Evolutionary conservation across 805 yeast species (phyloP).

Genomic region (Ogataea pini): DNA sequence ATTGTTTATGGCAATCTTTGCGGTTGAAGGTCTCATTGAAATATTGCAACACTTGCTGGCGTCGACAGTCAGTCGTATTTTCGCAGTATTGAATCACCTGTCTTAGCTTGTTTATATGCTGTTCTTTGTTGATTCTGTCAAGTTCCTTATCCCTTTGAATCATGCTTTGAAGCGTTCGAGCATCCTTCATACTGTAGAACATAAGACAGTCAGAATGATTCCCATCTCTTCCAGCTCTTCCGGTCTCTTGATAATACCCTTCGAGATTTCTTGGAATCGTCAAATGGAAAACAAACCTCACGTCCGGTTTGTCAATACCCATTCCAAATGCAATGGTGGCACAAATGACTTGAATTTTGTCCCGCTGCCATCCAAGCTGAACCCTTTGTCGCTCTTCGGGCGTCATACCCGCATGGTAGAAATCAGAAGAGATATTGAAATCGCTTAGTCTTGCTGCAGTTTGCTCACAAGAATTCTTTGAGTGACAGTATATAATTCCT

Average conservation of each 20-base stretch:
- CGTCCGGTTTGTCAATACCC: slow-evolving; percentile 98
- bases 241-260: slow-evolving; percentile 97
- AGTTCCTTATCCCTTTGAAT: slow-evolving; percentile 75
- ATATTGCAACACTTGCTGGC: slow-evolving; percentile 85
- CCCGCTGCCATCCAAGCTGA: slow-evolving; percentile 83
- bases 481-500: slow-evolving; percentile 93
- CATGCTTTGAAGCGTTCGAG: slow-evolving; percentile 70
- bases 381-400: slow-evolving; percentile 68
- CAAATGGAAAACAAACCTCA: slow-evolving; percentile 84
- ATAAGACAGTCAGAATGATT: slow-evolving; percentile 75
- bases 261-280: slow-evolving; percentile 89
- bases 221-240: slow-evolving; percentile 98
- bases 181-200: slow-evolving; percentile 81
- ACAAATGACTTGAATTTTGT: slow-evolving; percentile 74
- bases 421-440: slow-evolving; percentile 68
- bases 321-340: slow-evolving; percentile 99
- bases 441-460: slow-evolving; percentile 60
- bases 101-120: slow-evolving; percentile 71
- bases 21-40: slow-evolving; percentile 83
- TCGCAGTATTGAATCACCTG: slow-evolving; percentile 92
- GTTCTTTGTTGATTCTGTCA: slow-evolving; percentile 63
- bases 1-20: slow-evolving; percentile 61
- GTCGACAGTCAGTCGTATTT: slow-evolving; percentile 84
- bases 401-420: slow-evolving; percentile 94
- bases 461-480: slow-evolving; percentile 84